phyloP scores from a whole-genome alignment of 1,284 basidiomycete species.

The Tilletia caries region DNA sequence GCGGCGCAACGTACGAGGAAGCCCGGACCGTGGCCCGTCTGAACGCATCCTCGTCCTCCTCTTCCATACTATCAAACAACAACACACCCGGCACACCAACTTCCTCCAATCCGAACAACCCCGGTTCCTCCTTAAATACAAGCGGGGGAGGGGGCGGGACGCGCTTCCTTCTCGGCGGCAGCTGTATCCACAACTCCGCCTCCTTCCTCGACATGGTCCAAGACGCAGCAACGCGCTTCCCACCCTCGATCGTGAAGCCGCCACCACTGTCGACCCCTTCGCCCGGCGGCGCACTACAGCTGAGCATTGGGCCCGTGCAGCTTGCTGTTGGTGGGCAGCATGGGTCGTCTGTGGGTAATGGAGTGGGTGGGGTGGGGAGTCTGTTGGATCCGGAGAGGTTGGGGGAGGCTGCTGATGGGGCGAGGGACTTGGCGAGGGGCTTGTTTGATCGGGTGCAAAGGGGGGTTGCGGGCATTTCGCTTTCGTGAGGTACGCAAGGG shows the following conservation, averaged over 20 bases:
- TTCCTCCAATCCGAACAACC: not conserved
- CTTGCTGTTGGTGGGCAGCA: conserved; percentile 25
- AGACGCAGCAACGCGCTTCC: conserved; percentile 43
- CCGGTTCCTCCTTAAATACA: not conserved
- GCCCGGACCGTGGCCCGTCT: conserved; percentile 44
- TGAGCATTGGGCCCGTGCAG: conserved; percentile 44
- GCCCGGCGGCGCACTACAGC: conserved; percentile 26
- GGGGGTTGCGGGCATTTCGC: conserved; percentile 29
- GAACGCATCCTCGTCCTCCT: conserved; percentile 23
- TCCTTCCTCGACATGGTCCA: conserved; percentile 48
- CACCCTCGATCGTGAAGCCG: conserved; percentile 31
- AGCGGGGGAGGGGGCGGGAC: conserved; percentile 28
- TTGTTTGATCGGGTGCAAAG: conserved; percentile 39
- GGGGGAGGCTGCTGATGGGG: conserved; percentile 44
- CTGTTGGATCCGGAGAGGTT: conserved; percentile 26
- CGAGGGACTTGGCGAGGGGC: conserved; percentile 42
- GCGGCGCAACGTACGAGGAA: conserved; percentile 52
- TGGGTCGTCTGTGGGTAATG: not conserved
- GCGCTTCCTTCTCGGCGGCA: conserved; percentile 48
- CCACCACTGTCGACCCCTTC: conserved; percentile 20
- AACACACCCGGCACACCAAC: not conserved
- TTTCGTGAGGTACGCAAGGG: no score
- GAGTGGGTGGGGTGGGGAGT: not conserved
- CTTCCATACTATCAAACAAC: no score
- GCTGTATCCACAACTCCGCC: conserved; percentile 41